Percentiles rank a stretch among this genome's conserved stretches.
These are phyloP conservation scores for Boletus rex-veris DNA, from an alignment of 768 basidiomycete species.

Conservation along the genomic window DNA sequence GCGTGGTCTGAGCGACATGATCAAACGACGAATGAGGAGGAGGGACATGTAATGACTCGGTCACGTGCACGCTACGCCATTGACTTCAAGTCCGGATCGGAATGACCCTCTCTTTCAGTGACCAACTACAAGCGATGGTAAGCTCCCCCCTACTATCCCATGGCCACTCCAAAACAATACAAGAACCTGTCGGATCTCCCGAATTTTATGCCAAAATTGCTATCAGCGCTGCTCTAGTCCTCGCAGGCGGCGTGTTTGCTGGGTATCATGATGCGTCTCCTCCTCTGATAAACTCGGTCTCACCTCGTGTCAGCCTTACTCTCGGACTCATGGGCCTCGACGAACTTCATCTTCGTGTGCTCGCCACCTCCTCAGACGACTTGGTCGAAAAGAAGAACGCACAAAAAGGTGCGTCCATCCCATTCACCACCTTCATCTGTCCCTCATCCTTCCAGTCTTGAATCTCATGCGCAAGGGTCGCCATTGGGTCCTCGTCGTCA, in stretches of 20 bases:
- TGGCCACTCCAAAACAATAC: no score
- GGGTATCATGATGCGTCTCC: constrained; percentile 46
- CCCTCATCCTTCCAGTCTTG: constrained; percentile 40
- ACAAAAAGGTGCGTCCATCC: constrained; percentile 48
- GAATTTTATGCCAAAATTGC: constrained; percentile 74
- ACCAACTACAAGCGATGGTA: constrained; percentile 9
- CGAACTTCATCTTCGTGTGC: constrained; percentile 83
- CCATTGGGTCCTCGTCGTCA: constrained; percentile 92
- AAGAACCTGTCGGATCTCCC: constrained; percentile 45
- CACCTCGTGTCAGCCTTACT: constrained; percentile 55
- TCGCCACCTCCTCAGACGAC: constrained; percentile 80
- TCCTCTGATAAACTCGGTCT: background rate
- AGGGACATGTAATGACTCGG: no score
- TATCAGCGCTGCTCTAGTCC: constrained; percentile 65
- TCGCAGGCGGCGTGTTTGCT: constrained; percentile 88
- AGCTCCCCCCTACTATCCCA: background rate
- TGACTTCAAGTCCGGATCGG: background rate
- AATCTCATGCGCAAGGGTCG: constrained; percentile 59
- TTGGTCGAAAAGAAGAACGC: constrained; percentile 64
- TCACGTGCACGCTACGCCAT: no score
- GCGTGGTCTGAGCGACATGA: no score
- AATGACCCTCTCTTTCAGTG: background rate
- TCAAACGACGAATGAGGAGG: no score
- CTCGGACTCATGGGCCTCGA: constrained; percentile 94
- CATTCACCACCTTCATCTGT: background rate